Conservation (phyloP, 2,329 filamentous ascomycete species). For the Paracorniculantispora psalliotae region DNA sequence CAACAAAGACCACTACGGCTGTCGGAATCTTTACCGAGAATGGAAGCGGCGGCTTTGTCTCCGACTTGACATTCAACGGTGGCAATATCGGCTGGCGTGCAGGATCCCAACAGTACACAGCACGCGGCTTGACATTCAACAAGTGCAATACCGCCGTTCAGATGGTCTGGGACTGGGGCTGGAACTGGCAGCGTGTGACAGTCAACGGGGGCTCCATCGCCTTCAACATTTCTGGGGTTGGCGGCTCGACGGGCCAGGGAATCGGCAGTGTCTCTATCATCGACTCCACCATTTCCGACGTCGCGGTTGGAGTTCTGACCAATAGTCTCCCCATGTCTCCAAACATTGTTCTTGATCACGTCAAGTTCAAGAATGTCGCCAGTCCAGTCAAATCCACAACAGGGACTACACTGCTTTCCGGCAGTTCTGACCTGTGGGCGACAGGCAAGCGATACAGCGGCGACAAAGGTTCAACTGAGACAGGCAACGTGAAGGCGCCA, state of each 20-base stretch:
- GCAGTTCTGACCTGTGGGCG: constrained; percentile 9
- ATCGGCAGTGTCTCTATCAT: constrained; percentile 44
- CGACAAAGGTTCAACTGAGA: constrained; percentile 2
- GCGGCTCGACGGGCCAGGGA: constrained; percentile 41
- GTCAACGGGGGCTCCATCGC: constrained; percentile 58
- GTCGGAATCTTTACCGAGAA: constrained; percentile 59
- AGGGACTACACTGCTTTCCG: not conserved
- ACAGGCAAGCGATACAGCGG: constrained; percentile 12
- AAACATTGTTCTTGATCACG: not conserved
- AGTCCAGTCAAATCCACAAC: constrained; percentile 58
- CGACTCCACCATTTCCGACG: constrained; percentile 12
- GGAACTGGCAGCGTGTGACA: constrained; percentile 53
- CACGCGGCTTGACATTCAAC: constrained; percentile 58
- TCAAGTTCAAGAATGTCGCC: constrained; percentile 37
- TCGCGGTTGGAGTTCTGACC: constrained; percentile 56
- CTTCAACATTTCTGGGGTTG: constrained; percentile 50
- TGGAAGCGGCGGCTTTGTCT: constrained; percentile 54
- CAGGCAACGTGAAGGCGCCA: constrained; percentile 8
- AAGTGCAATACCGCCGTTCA: constrained; percentile 57
- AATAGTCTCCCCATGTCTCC: constrained; percentile 28
- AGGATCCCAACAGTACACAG: constrained; percentile 64
- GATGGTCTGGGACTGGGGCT: constrained; percentile 66
- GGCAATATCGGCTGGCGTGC: constrained; percentile 53
- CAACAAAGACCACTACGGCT: constrained; percentile 44
- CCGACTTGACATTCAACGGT: constrained; percentile 44